Percentiles rank a stretch among this genome's conserved stretches.
phyloP scores from a whole-genome alignment of 2,329 filamentous ascomycete genomes.

The Alternaria triticina region DNA sequence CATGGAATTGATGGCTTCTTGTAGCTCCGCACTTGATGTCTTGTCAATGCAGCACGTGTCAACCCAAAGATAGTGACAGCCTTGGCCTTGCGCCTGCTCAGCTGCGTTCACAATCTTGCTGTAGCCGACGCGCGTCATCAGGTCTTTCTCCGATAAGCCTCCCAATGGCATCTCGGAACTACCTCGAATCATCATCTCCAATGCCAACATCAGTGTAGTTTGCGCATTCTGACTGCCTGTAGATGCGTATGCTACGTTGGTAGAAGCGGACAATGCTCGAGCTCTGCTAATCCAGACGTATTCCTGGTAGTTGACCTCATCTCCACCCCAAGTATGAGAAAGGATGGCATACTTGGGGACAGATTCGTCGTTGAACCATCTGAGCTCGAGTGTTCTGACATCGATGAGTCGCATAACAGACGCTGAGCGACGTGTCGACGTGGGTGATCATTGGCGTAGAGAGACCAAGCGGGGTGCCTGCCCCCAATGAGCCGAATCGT shows the following conservation, averaged over 20 bases:
- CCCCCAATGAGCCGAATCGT: not conserved
- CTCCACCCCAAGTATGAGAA: slow-evolving; percentile 28
- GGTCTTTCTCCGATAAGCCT: slow-evolving; percentile 17
- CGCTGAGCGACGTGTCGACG: not conserved
- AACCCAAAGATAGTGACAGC: slow-evolving; percentile 30
- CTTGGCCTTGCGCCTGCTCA: slow-evolving; percentile 13
- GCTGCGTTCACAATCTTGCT: slow-evolving; percentile 26
- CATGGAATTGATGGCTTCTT: slow-evolving; percentile 38
- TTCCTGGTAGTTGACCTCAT: slow-evolving; percentile 26
- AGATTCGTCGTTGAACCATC: slow-evolving; percentile 29
- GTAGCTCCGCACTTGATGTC: slow-evolving; percentile 26
- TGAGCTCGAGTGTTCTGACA: slow-evolving; percentile 28
- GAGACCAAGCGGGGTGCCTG: slow-evolving; percentile 6
- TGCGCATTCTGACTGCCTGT: slow-evolving; percentile 13
- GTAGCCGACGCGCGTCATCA: slow-evolving; percentile 24
- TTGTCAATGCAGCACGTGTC: slow-evolving; percentile 38
- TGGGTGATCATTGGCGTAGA: slow-evolving; percentile 1
- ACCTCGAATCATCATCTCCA: slow-evolving; percentile 28
- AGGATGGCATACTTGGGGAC: slow-evolving; percentile 31
- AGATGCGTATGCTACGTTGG: not conserved
- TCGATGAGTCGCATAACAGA: slow-evolving; percentile 36
- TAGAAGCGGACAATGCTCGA: slow-evolving; percentile 10
- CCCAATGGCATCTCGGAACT: slow-evolving; percentile 9
- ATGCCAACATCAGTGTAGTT: slow-evolving; percentile 20
- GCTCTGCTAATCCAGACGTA: slow-evolving; percentile 25